Percentiles rank a stretch among this genome's conserved stretches.
These are phyloP conservation scores for Suillus lakei DNA, from an alignment of 768 basidiomycete species.

Conservation along the genomic window DNA sequence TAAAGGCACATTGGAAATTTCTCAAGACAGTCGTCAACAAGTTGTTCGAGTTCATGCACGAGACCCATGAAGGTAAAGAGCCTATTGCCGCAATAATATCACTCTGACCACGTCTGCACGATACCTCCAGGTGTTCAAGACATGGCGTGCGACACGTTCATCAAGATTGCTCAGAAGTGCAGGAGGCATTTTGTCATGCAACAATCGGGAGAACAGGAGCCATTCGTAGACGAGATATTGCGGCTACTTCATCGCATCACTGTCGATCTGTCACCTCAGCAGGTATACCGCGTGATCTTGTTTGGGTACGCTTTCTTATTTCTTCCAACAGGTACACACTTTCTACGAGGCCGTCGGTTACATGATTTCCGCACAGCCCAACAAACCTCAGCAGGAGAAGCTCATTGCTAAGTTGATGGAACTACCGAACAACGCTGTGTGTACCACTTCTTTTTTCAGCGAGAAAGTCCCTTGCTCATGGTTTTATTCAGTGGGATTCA, in stretches of 20 bases:
- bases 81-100: conserved; percentile 17
- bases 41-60: conserved; percentile 99
- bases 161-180: conserved; percentile 99
- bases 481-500: conserved; percentile 83
- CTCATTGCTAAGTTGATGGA: conserved; percentile 96
- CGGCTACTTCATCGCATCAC: conserved; percentile 92
- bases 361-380: conserved; percentile 99
- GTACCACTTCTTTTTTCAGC: conserved; percentile 29
- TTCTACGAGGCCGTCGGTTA: conserved; percentile 99
- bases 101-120: conserved; percentile 8
- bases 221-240: conserved; percentile 97
- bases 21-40: conserved; percentile 99
- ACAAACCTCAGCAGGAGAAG: conserved; percentile 95
- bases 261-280: conserved; percentile 90
- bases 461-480: background rate
- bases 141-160: conserved; percentile 99
- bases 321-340: conserved; percentile 71
- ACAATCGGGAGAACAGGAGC: conserved; percentile 95
- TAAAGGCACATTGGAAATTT: conserved; percentile 99
- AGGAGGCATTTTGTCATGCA: conserved; percentile 98
- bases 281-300: conserved; percentile 40
- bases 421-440: conserved; percentile 91
- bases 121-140: conserved; percentile 85
- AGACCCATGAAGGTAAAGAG: conserved; percentile 88
- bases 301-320: conserved; percentile 16